Evolutionary conservation across 2,329 filamentous ascomycete species (phyloP).

Genomic region (Colletotrichum limetticola): DNA sequence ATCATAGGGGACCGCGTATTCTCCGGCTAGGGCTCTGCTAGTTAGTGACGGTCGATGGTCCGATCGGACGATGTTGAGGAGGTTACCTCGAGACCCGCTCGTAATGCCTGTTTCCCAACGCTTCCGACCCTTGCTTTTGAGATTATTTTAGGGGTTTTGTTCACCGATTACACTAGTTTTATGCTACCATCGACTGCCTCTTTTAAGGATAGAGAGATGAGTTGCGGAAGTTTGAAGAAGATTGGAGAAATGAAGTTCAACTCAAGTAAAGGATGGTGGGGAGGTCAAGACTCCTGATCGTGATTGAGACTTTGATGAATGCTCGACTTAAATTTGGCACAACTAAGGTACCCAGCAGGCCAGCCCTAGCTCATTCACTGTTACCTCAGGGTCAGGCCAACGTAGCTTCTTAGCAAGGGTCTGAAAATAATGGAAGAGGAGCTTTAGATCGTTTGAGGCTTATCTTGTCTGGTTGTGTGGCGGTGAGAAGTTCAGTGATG

Average conservation of each 20-base stretch:
- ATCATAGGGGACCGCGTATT: background rate
- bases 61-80: background rate
- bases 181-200: background rate
- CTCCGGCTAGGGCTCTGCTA: background rate
- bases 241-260: conserved; percentile 3
- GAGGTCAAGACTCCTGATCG: background rate
- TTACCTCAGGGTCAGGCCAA: background rate
- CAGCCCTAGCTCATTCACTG: background rate
- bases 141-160: background rate
- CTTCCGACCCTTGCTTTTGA: background rate
- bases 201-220: background rate
- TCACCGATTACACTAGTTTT: background rate
- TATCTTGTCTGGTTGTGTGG: too few species aligned
- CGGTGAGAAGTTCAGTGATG: background rate
- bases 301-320: background rate
- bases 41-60: background rate
- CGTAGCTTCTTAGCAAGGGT: background rate
- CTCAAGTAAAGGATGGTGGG: conserved; percentile 2
- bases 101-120: background rate
- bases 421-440: background rate
- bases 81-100: background rate
- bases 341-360: background rate
- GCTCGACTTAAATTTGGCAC: background rate
- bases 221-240: background rate
- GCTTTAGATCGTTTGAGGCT: background rate